Conservation (phyloP, 176 grass and related monocot species). For the Elaeis guineensis region DNA sequence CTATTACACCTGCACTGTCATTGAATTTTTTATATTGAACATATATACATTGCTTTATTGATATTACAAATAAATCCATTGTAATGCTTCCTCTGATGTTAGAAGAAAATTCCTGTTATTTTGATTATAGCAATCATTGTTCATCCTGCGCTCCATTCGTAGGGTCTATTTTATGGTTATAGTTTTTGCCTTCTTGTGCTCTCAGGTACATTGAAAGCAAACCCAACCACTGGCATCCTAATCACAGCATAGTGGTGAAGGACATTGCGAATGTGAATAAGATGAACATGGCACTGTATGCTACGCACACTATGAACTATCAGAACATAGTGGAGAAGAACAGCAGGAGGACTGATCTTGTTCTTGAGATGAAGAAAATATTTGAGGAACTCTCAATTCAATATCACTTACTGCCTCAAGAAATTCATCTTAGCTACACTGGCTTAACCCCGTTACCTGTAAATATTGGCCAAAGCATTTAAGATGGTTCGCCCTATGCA, state of each 20-base stretch:
- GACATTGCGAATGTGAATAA: conserved; percentile 79
- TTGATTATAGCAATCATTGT: too few species aligned
- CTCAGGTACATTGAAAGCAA: conserved; percentile 89
- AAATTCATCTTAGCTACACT: conserved; percentile 55
- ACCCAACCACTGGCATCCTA: conserved; percentile 69
- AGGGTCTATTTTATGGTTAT: too few species aligned
- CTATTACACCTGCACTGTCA: too few species aligned
- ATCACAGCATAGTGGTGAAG: conserved; percentile 68
- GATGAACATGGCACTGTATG: conserved; percentile 65
- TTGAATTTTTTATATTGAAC: too few species aligned
- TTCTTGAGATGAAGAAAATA: conserved; percentile 80
- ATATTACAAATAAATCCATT: too few species aligned
- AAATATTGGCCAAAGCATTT: conserved; percentile 24
- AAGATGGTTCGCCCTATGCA: neutral
- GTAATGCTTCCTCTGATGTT: too few species aligned
- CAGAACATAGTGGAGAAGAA: conserved; percentile 83
- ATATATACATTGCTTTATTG: too few species aligned
- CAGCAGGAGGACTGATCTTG: conserved; percentile 66
- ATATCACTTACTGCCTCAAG: conserved; percentile 63
- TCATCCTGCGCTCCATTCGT: too few species aligned
- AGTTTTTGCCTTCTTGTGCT: neutral
- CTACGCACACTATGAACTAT: conserved; percentile 90
- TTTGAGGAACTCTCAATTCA: conserved; percentile 66
- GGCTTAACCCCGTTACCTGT: conserved; percentile 39
- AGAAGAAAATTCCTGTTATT: too few species aligned